These are phyloP conservation scores for Ganoderma boninense DNA, from an alignment of 1,284 basidiomycete species.

Conservation along the genomic window DNA sequence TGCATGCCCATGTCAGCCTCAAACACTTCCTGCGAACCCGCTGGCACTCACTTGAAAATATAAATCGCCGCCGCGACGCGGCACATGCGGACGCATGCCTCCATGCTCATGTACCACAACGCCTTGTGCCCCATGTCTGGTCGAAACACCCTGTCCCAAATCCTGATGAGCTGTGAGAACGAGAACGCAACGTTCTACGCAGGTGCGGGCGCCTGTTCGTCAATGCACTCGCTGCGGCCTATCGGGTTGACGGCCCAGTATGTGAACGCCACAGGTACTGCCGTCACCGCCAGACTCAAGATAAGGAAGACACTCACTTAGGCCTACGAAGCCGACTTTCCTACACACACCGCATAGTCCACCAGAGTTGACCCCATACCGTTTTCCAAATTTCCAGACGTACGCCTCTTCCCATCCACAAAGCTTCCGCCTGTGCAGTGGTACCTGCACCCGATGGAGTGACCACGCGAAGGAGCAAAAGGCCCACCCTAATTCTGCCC, in stretches of 20 bases:
- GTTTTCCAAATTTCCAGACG: too few relatives aligned
- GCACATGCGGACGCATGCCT: conserved; percentile 33
- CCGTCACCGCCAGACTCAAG: too few relatives aligned
- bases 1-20: not conserved
- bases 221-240: not conserved
- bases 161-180: conserved; percentile 38
- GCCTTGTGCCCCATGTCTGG: conserved; percentile 39
- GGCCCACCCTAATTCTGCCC: too few relatives aligned
- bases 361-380: too few relatives aligned
- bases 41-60: conserved; percentile 46
- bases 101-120: conserved; percentile 43
- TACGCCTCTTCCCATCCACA: too few relatives aligned
- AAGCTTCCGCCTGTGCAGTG: too few relatives aligned
- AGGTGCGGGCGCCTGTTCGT: not conserved
- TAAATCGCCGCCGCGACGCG: conserved; percentile 35
- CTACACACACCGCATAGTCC: too few relatives aligned
- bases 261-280: not conserved
- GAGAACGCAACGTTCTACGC: conserved; percentile 38
- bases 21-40: conserved; percentile 33
- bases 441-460: too few relatives aligned
- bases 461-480: too few relatives aligned
- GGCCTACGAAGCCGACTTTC: too few relatives aligned
- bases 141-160: conserved; percentile 43
- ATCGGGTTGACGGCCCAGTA: conserved; percentile 25
- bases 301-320: too few relatives aligned